A percentile compares a stretch with the other conserved stretches of the same genome.
phyloP scores from a whole-genome alignment of 257 asterid genomes.

The Solanum bulbocastanum region DNA sequence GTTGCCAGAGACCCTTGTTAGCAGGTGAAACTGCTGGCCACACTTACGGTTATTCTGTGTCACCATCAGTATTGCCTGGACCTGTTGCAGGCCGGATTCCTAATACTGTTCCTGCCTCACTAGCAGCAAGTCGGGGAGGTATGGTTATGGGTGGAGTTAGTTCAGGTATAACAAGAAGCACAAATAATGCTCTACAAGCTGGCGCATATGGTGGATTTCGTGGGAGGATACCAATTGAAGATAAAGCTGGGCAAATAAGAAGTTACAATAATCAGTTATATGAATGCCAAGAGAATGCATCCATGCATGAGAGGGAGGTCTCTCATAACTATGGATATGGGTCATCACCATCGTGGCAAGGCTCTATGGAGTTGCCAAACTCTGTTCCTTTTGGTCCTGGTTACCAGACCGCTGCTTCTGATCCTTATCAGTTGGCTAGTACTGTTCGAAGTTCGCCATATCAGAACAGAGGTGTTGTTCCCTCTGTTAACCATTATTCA shows the following conservation, averaged over 20 bases:
- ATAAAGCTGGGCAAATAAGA: neutral
- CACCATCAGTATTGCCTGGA: neutral
- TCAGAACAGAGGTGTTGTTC: slow-evolving; percentile 11
- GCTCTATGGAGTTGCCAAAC: slow-evolving; percentile 3
- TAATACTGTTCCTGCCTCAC: neutral
- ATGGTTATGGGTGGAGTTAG: neutral
- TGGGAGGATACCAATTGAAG: neutral
- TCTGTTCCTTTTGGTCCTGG: slow-evolving; percentile 18
- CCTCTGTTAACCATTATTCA: slow-evolving; percentile 25
- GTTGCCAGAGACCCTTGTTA: neutral
- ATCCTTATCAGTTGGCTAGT: slow-evolving; percentile 66
- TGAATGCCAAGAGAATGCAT: neutral
- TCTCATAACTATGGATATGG: neutral
- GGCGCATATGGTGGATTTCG: neutral
- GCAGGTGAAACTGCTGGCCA: slow-evolving; percentile 8
- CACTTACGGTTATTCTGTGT: neutral
- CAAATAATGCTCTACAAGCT: neutral
- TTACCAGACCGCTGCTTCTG: slow-evolving; percentile 29
- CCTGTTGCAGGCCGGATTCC: neutral
- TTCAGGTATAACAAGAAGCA: neutral
- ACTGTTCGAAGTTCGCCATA: slow-evolving; percentile 30
- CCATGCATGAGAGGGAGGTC: neutral
- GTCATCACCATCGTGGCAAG: neutral
- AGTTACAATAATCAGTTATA: slow-evolving; percentile 24
- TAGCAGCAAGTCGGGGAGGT: neutral